phyloP scores from a whole-genome alignment of 306 rosid species.

The Acacia crassicarpa region DNA sequence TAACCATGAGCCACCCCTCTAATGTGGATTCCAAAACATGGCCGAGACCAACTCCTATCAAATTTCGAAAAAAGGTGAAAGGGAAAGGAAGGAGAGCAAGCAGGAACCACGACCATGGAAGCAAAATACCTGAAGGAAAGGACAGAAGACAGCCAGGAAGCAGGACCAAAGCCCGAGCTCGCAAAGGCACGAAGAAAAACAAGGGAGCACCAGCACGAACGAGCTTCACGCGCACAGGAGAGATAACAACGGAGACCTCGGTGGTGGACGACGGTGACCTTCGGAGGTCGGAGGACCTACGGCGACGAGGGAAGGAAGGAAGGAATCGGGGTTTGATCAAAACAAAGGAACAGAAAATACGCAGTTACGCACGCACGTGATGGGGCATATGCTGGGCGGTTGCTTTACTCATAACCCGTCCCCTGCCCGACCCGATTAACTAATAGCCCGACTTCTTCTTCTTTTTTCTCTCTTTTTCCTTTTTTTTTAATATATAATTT shows the following conservation, averaged over 20 bases:
- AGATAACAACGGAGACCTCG: neutral
- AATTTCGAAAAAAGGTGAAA: neutral
- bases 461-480: no score
- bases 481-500: no score
- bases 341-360: no score
- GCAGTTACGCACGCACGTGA: neutral
- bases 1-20: neutral
- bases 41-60: neutral
- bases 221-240: neutral
- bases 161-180: neutral
- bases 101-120: neutral
- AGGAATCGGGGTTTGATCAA: neutral
- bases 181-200: neutral
- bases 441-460: no score
- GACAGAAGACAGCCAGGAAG: neutral
- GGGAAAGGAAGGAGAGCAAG: neutral
- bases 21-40: neutral
- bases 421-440: no score
- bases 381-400: neutral
- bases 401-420: no score
- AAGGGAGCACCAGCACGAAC: neutral
- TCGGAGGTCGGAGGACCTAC: neutral
- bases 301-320: neutral
- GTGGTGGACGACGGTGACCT: neutral
- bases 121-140: neutral